These are phyloP conservation scores for Phytophthora tentaculata DNA, from an alignment of 352 stramenopile species.

Conservation along the genomic window DNA sequence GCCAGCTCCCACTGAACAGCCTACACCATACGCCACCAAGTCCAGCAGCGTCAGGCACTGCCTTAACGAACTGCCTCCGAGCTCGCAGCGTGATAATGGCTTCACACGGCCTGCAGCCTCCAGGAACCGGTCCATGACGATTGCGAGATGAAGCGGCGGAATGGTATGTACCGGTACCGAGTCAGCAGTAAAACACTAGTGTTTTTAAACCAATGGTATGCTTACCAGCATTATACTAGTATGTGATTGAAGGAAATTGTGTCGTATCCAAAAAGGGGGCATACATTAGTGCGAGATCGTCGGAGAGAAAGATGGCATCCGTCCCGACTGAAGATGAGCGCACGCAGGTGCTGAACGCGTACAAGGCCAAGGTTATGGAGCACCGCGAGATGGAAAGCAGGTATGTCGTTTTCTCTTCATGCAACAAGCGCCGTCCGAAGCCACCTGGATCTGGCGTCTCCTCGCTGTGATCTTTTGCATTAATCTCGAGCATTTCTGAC, in stretches of 20 bases:
- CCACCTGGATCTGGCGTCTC: constrained; percentile 6
- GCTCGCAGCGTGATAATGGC: constrained; percentile 64
- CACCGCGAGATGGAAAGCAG: constrained; percentile 96
- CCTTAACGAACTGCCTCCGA: constrained; percentile 47
- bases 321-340: constrained; percentile 84
- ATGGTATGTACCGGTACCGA: background rate
- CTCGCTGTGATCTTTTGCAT: constrained; percentile 23
- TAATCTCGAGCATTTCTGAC: constrained; percentile 8
- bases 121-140: constrained; percentile 59
- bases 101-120: constrained; percentile 69
- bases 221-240: background rate
- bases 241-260: constrained; percentile 25
- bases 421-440: background rate
- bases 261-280: constrained; percentile 35
- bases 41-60: constrained; percentile 80
- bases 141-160: background rate
- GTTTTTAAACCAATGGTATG: constrained; percentile 28
- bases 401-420: constrained; percentile 43
- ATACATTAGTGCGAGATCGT: constrained; percentile 1
- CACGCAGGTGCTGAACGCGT: constrained; percentile 94
- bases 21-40: constrained; percentile 90
- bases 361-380: constrained; percentile 97
- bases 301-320: constrained; percentile 56
- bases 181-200: constrained; percentile 8
- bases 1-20: constrained; percentile 92